Percentiles rank a stretch among this genome's conserved stretches.
Conservation (phyloP, 192 early-diverging fungal species). For the Chytriomyces hyalinus region DNA sequence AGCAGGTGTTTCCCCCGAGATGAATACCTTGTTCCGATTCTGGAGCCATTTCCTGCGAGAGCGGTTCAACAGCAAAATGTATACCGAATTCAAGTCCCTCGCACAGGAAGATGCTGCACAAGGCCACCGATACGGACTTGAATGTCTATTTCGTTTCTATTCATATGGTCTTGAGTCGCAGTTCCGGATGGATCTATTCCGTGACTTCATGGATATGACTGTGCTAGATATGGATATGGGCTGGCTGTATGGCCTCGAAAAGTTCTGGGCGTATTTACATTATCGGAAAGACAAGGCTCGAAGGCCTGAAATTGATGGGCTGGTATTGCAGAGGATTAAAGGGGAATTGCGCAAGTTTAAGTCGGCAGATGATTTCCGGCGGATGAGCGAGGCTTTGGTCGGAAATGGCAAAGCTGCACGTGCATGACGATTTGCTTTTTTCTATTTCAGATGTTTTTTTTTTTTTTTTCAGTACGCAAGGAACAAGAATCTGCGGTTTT, state of each 20-base stretch:
- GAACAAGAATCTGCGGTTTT: background rate
- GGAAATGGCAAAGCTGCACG: background rate
- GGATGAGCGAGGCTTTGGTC: background rate
- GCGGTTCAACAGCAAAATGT: conserved; percentile 93
- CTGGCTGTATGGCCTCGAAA: conserved; percentile 85
- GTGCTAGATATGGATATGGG: conserved; percentile 67
- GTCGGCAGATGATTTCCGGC: conserved; percentile 39
- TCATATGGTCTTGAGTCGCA: conserved; percentile 93
- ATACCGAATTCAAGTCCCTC: conserved; percentile 86
- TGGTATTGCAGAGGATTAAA: conserved; percentile 36
- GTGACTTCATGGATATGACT: conserved; percentile 86
- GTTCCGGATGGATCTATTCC: conserved; percentile 82
- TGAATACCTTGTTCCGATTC: conserved; percentile 98
- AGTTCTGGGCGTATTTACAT: conserved; percentile 94
- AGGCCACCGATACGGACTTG: conserved; percentile 93
- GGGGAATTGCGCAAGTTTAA: conserved; percentile 37
- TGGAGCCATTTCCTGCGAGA: conserved; percentile 98
- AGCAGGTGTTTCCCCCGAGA: conserved; percentile 88
- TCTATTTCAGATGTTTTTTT: no score
- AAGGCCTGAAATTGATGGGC: conserved; percentile 50
- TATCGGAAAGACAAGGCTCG: conserved; percentile 83
- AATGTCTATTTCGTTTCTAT: conserved; percentile 97
- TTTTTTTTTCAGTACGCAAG: no score
- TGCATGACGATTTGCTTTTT: no score
- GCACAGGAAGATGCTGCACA: conserved; percentile 84